Percentiles rank a stretch among this genome's conserved stretches.
Evolutionary conservation across 2,329 filamentous ascomycete species (phyloP).

Genomic region (Mycocentrospora acerina): DNA sequence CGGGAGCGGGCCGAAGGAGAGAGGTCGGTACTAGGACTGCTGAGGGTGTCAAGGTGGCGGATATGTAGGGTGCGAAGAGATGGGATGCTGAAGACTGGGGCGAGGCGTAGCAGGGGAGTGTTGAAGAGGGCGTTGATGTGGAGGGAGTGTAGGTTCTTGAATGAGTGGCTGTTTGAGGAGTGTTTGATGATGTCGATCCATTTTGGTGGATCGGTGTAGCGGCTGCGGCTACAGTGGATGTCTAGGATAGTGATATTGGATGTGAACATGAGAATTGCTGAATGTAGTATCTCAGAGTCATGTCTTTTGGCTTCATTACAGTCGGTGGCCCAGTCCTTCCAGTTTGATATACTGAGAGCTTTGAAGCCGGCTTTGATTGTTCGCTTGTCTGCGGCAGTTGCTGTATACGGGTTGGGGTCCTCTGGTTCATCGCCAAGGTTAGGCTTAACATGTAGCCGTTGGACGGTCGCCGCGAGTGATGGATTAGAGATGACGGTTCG

Average conservation of each 20-base stretch:
- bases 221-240: conserved; percentile 1
- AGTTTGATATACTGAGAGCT: conserved; percentile 16
- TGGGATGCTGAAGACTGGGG: too few relatives aligned
- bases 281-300: conserved; percentile 13
- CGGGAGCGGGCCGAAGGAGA: conserved; percentile 21
- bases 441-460: conserved; percentile 10
- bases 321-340: conserved; percentile 27
- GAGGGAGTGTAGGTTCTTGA: conserved; percentile 15
- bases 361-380: conserved; percentile 29
- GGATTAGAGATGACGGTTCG: conserved; percentile 25
- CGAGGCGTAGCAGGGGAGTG: too few relatives aligned
- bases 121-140: too few relatives aligned
- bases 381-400: conserved; percentile 27
- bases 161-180: conserved; percentile 9
- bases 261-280: conserved; percentile 25
- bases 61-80: too few relatives aligned
- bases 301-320: conserved; percentile 20
- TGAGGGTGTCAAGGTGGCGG: too few relatives aligned
- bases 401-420: conserved; percentile 9
- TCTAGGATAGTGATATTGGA: conserved; percentile 21
- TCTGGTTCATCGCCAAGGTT: conserved; percentile 9
- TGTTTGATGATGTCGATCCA: conserved; percentile 16
- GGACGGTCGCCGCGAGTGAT: conserved; percentile 17
- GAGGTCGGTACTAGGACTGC: conserved; percentile 25
- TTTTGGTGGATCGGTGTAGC: conserved; percentile 4